phyloP scores from a whole-genome alignment of 306 rosid genomes.

The Quercus parvula region DNA sequence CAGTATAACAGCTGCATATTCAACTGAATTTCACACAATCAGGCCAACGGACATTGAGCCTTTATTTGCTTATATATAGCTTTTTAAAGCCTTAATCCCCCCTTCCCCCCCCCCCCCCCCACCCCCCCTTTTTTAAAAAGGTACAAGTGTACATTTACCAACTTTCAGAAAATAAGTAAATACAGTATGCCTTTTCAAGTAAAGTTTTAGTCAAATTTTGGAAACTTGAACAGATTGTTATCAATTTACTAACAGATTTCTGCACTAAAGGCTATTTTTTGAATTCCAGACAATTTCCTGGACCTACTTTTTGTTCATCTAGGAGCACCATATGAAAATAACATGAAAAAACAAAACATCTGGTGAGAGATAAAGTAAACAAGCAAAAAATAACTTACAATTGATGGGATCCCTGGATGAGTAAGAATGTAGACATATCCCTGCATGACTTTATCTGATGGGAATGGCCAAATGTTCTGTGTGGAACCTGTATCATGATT shows the following conservation, averaged over 20 bases:
- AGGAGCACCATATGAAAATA: not conserved
- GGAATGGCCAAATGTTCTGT: slow-evolving; percentile 23
- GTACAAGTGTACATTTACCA: too few relatives aligned
- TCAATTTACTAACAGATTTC: not conserved
- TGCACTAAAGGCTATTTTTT: not conserved
- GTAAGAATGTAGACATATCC: slow-evolving; percentile 42
- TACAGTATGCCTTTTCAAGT: too few relatives aligned
- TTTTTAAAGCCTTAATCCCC: too few relatives aligned
- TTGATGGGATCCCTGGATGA: slow-evolving; percentile 40
- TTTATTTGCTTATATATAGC: too few relatives aligned
- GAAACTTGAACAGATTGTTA: not conserved
- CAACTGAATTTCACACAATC: too few relatives aligned
- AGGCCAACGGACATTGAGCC: too few relatives aligned
- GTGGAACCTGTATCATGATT: slow-evolving; percentile 39
- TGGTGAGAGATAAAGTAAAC: not conserved
- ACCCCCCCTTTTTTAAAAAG: not conserved
- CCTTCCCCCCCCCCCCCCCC: too few relatives aligned
- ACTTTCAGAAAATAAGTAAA: too few relatives aligned
- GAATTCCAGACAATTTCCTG: not conserved
- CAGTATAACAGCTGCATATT: too few relatives aligned
- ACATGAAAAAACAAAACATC: not conserved
- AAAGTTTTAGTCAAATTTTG: not conserved
- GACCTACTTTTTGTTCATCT: not conserved
- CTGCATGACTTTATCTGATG: slow-evolving; percentile 28
- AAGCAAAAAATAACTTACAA: slow-evolving; percentile 11